Conservation (phyloP, 2,329 filamentous ascomycete genomes). For the Penicillium digitatum region DNA sequence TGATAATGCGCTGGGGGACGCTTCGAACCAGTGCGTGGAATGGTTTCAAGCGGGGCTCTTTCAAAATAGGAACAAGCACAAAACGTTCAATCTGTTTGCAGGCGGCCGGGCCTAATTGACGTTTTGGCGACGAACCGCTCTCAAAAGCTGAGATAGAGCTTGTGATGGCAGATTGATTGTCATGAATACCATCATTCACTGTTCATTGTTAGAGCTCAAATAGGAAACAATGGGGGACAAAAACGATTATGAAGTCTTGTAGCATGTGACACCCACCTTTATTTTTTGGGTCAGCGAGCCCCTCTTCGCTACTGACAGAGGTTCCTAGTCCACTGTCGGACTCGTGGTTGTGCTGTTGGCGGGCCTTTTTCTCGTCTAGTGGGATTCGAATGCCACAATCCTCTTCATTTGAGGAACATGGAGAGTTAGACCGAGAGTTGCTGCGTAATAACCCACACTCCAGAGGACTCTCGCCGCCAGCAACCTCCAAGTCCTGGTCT, state of each 20-base stretch:
- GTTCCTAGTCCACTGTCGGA: slow-evolving; percentile 88
- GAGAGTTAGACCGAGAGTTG: slow-evolving; percentile 4
- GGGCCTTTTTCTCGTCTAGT: slow-evolving; percentile 23
- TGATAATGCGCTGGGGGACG: slow-evolving; percentile 72
- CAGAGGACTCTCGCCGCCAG: not conserved
- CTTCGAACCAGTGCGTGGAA: slow-evolving; percentile 77
- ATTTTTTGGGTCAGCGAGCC: slow-evolving; percentile 43
- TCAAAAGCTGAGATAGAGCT: slow-evolving; percentile 54
- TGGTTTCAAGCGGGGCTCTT: slow-evolving; percentile 67
- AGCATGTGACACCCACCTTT: slow-evolving; percentile 34
- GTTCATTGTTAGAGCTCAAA: slow-evolving; percentile 22
- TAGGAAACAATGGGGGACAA: slow-evolving; percentile 9
- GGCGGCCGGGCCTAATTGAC: slow-evolving; percentile 64
- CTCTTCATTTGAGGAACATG: slow-evolving; percentile 30
- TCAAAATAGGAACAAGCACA: slow-evolving; percentile 72
- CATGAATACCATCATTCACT: slow-evolving; percentile 16
- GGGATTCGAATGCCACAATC: slow-evolving; percentile 13
- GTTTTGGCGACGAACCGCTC: slow-evolving; percentile 48
- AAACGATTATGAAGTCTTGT: not conserved
- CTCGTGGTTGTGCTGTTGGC: slow-evolving; percentile 60
- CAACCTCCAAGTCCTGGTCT: slow-evolving; percentile 17
- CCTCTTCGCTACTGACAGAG: slow-evolving; percentile 63
- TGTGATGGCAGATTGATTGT: slow-evolving; percentile 55
- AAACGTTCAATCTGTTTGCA: slow-evolving; percentile 74
- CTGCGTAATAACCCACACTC: not conserved